Evolutionary conservation across 768 basidiomycete genomes (phyloP).

Genomic region (Phanerodontia chrysosporium): DNA sequence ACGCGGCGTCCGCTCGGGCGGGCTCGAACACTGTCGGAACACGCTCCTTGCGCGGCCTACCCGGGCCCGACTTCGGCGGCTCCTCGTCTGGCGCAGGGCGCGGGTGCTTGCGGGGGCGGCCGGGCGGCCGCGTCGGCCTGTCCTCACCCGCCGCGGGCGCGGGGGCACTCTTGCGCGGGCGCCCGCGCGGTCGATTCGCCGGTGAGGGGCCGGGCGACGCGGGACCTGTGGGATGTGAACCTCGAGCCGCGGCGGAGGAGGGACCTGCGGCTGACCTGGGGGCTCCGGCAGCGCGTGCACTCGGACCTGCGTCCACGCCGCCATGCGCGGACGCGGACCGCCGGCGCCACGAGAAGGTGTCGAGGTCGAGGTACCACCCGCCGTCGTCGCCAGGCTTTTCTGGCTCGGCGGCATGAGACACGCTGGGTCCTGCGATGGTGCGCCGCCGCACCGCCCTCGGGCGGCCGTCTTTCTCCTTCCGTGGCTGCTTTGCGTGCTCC

Average conservation of each 20-base stretch:
- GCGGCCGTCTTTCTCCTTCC: not conserved
- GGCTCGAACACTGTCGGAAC: too few species aligned
- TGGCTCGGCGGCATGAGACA: too few species aligned
- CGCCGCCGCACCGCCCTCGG: not conserved
- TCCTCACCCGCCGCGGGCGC: not conserved
- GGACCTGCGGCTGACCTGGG: not conserved
- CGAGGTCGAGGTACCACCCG: slow-evolving; percentile 1
- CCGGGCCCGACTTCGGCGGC: too few species aligned
- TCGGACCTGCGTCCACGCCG: not conserved
- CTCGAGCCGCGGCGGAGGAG: not conserved
- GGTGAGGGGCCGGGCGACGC: not conserved
- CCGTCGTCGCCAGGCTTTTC: not conserved
- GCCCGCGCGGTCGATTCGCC: not conserved
- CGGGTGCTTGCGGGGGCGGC: too few species aligned
- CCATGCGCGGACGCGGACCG: not conserved
- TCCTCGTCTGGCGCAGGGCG: too few species aligned
- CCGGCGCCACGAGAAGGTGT: not conserved
- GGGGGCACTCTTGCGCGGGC: not conserved
- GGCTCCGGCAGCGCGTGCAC: not conserved
- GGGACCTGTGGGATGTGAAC: not conserved
- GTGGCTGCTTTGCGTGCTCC: not conserved
- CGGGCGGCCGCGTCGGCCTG: not conserved
- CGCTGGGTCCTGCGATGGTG: not conserved
- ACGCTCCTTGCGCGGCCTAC: too few species aligned
- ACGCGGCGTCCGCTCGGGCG: too few species aligned